Evolutionary conservation across 192 early-diverging fungal species (phyloP).

Genomic region (Backusella sp.): DNA sequence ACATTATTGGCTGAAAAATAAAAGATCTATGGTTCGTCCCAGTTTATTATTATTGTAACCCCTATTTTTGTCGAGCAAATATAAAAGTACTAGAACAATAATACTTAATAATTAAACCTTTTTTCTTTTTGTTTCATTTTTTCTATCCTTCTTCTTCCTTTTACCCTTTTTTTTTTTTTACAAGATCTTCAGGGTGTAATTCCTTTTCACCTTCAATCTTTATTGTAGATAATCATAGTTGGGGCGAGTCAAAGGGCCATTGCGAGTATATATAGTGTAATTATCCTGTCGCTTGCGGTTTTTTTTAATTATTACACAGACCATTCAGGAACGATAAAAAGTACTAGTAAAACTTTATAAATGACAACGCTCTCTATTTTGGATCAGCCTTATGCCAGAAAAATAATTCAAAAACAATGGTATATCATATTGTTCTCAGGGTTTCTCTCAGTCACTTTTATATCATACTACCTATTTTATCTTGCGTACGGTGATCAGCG

Average conservation of each 20-base stretch:
- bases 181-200: not conserved
- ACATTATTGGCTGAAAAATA: not conserved
- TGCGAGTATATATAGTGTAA: not conserved
- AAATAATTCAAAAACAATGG: constrained; percentile 3
- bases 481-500: constrained; percentile 1
- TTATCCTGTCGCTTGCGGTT: not conserved
- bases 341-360: not conserved
- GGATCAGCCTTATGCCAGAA: constrained; percentile 3
- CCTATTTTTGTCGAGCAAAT: not conserved
- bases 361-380: constrained; percentile 1
- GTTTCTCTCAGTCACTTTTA: constrained; percentile 1
- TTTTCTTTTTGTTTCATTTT: not conserved
- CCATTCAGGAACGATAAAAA: not conserved
- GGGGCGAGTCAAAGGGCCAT: not conserved
- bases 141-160: not conserved
- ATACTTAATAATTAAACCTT: not conserved
- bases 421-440: not conserved
- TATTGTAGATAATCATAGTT: not conserved
- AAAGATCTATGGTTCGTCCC: not conserved
- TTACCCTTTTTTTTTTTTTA: not conserved
- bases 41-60: not conserved
- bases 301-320: not conserved
- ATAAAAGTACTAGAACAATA: not conserved
- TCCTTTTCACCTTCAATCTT: not conserved
- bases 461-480: not conserved